These are phyloP conservation scores for Grosmannia huntii DNA, from an alignment of 2,329 filamentous ascomycete species.

Conservation along the genomic window DNA sequence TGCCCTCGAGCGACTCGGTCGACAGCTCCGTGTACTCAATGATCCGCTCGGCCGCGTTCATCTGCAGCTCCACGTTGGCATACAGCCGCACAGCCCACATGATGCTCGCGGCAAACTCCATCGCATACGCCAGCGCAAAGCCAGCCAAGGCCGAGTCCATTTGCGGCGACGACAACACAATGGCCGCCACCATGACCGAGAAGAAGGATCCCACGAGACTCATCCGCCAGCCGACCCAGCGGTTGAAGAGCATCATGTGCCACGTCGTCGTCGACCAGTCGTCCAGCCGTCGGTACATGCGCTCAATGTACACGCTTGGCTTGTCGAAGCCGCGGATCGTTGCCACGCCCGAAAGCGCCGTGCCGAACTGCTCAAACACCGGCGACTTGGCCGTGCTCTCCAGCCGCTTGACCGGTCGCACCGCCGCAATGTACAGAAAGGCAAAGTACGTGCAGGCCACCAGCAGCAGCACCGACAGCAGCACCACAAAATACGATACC, in stretches of 20 bases:
- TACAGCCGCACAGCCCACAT: slow-evolving; percentile 57
- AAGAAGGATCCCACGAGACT: slow-evolving; percentile 56
- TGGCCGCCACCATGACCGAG: slow-evolving; percentile 47
- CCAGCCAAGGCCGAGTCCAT: slow-evolving; percentile 62
- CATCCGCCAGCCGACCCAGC: slow-evolving; percentile 68
- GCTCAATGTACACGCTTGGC: slow-evolving; percentile 48
- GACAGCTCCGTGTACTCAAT: slow-evolving; percentile 60
- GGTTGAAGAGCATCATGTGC: slow-evolving; percentile 59
- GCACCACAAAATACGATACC: slow-evolving; percentile 53
- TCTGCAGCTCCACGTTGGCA: slow-evolving; percentile 59
- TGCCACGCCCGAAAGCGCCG: slow-evolving; percentile 56
- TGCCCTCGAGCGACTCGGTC: slow-evolving; percentile 52
- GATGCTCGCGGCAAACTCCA: slow-evolving; percentile 53
- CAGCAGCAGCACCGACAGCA: slow-evolving; percentile 47
- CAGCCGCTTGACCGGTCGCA: slow-evolving; percentile 62
- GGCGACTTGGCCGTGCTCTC: slow-evolving; percentile 68
- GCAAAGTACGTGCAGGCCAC: slow-evolving; percentile 45
- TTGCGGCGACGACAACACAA: slow-evolving; percentile 47
- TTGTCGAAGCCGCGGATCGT: slow-evolving; percentile 70
- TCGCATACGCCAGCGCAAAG: slow-evolving; percentile 61
- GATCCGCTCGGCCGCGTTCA: slow-evolving; percentile 67
- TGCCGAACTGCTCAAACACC: slow-evolving; percentile 68
- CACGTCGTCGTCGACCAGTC: slow-evolving; percentile 52
- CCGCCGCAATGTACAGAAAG: slow-evolving; percentile 51
- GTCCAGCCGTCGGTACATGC: slow-evolving; percentile 60